Percentiles rank a stretch among this genome's conserved stretches.
These are phyloP conservation scores for Trichoderma sp. DNA, from an alignment of 2,329 filamentous ascomycete genomes.

Conservation along the genomic window DNA sequence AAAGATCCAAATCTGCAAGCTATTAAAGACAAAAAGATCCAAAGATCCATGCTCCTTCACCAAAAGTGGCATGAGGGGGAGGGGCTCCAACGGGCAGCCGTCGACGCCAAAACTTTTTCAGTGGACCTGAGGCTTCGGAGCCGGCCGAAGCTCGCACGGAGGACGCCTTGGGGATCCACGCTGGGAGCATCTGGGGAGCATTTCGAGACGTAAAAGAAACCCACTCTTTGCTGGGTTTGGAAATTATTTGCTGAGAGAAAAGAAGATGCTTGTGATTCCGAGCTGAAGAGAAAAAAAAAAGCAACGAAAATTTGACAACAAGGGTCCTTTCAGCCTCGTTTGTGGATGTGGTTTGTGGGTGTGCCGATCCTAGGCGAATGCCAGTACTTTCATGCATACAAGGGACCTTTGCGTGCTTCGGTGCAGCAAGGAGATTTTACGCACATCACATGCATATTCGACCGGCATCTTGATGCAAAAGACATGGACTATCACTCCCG, in stretches of 20 bases:
- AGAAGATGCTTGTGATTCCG: background rate
- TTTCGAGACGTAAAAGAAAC: slow-evolving; percentile 4
- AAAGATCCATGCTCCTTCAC: background rate
- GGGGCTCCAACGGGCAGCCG: slow-evolving; percentile 7
- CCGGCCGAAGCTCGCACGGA: slow-evolving; percentile 24
- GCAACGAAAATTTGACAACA: background rate
- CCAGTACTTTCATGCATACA: background rate
- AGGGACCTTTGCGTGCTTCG: background rate
- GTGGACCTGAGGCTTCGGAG: slow-evolving; percentile 16
- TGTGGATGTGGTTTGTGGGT: background rate
- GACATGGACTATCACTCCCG: background rate
- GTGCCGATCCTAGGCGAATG: slow-evolving; percentile 1
- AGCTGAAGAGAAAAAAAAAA: background rate
- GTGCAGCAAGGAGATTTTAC: background rate
- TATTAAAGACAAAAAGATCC: background rate
- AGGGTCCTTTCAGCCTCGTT: background rate
- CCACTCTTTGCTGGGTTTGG: slow-evolving; percentile 1
- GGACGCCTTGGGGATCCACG: slow-evolving; percentile 8
- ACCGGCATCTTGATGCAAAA: slow-evolving; percentile 1
- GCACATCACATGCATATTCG: background rate
- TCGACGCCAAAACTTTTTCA: background rate
- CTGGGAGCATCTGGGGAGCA: background rate
- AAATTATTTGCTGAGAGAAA: background rate
- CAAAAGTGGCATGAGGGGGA: slow-evolving; percentile 21
- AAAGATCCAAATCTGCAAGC: slow-evolving; percentile 3